These are phyloP conservation scores for Boletus sensibilis DNA, from an alignment of 768 basidiomycete species.

Conservation along the genomic window DNA sequence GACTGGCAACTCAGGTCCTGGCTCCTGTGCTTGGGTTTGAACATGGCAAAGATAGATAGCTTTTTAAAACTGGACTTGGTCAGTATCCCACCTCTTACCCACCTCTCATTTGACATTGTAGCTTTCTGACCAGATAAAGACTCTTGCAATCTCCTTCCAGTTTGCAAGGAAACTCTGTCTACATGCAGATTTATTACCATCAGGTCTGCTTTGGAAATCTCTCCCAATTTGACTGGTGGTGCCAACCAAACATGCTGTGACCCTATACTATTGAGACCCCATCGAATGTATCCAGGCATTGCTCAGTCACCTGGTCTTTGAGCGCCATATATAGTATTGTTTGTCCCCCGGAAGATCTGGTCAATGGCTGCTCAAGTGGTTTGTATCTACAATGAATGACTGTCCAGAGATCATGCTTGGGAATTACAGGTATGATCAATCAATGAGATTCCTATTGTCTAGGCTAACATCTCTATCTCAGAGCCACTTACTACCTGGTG, in stretches of 20 bases:
- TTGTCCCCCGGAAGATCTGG: not conserved
- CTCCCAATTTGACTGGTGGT: not conserved
- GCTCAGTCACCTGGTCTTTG: not conserved
- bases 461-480: not conserved
- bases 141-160: not conserved
- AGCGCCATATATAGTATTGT: no score
- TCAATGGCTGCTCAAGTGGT: not conserved
- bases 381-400: not conserved
- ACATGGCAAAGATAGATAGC: not conserved
- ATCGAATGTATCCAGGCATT: not conserved
- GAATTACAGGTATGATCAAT: not conserved
- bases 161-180: not conserved
- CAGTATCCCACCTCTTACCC: no score
- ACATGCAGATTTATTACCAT: not conserved
- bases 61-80: not conserved
- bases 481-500: not conserved
- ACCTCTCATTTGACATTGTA: no score
- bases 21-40: not conserved
- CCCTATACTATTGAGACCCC: not conserved
- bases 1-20: not conserved
- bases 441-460: no score
- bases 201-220: not conserved
- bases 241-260: not conserved
- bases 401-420: not conserved
- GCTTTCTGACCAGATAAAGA: no score